Evolutionary conservation across 1,139 yeast species (phyloP).

Genomic region (Scheffersomyces quercinus): DNA sequence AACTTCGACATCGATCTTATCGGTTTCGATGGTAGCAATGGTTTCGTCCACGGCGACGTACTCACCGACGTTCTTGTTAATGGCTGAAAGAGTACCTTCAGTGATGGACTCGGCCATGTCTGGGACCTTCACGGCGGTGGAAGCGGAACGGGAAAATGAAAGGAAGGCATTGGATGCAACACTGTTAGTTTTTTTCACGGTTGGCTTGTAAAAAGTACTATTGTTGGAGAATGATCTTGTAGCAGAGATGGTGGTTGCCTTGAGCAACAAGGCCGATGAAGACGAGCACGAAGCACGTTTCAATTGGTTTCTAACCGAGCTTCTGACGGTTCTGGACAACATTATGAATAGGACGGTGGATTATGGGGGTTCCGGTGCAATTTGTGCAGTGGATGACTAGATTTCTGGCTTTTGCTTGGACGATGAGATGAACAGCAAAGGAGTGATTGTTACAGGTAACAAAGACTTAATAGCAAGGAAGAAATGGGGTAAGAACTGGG

Average conservation of each 20-base stretch:
- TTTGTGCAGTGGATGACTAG: too few species aligned
- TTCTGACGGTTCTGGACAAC: slow-evolving; percentile 16
- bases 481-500: too few species aligned
- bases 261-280: slow-evolving; percentile 5
- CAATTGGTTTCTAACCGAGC: slow-evolving; percentile 9
- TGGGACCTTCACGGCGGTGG: slow-evolving; percentile 79
- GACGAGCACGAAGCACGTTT: slow-evolving; percentile 8
- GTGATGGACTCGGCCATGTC: slow-evolving; percentile 99
- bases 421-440: too few species aligned
- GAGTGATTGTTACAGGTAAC: too few species aligned
- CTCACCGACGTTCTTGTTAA: slow-evolving; percentile 82
- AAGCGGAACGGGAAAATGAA: slow-evolving; percentile 34
- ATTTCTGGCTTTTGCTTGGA: too few species aligned
- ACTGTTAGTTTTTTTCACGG: too few species aligned
- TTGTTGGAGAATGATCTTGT: too few species aligned
- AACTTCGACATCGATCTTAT: slow-evolving; percentile 95
- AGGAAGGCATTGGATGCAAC: too few species aligned
- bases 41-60: slow-evolving; percentile 86
- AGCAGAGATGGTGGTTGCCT: not conserved
- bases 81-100: slow-evolving; percentile 90
- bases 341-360: slow-evolving; percentile 2
- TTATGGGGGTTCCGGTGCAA: too few species aligned
- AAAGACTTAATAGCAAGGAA: too few species aligned
- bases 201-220: too few species aligned
- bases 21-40: slow-evolving; percentile 96